A percentile compares a stretch with the other conserved stretches of the same genome.
Evolutionary conservation across 2,329 filamentous ascomycete genomes (phyloP).

Genomic region (Ustulina deusta): DNA sequence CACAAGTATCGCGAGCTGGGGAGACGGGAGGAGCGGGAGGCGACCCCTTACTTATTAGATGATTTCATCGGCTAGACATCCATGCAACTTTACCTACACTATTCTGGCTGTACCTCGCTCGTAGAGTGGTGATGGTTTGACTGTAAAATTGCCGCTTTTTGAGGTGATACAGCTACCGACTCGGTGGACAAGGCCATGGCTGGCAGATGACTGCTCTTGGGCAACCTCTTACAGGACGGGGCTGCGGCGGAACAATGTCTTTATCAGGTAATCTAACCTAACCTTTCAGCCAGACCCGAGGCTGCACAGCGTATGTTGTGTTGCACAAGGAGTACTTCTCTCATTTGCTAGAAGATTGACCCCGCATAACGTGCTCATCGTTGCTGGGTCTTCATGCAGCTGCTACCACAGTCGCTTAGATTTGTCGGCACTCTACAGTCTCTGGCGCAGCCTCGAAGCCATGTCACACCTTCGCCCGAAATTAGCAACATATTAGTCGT

Average conservation of each 20-base stretch:
- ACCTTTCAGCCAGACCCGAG: background rate
- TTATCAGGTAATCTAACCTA: background rate
- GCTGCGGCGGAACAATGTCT: background rate
- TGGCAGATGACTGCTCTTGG: background rate
- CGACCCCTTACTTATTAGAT: background rate
- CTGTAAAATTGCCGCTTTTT: slow-evolving; percentile 5
- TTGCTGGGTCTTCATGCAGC: slow-evolving; percentile 6
- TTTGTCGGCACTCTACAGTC: background rate
- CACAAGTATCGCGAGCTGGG: background rate
- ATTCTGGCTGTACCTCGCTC: background rate
- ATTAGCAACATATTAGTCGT: slow-evolving; percentile 1
- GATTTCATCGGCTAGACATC: background rate
- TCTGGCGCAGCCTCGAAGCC: background rate
- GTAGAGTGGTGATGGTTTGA: background rate
- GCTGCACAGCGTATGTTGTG: slow-evolving; percentile 15
- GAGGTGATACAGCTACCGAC: background rate
- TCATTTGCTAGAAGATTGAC: slow-evolving; percentile 2
- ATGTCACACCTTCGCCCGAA: slow-evolving; percentile 3
- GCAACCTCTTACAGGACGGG: background rate
- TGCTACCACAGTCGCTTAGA: background rate
- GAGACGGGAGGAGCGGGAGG: slow-evolving; percentile 2
- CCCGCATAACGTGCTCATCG: slow-evolving; percentile 2
- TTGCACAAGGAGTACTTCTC: background rate
- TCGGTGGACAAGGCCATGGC: background rate
- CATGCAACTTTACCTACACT: background rate